phyloP scores from a whole-genome alignment of 768 basidiomycete genomes.

The Russula earlei region DNA sequence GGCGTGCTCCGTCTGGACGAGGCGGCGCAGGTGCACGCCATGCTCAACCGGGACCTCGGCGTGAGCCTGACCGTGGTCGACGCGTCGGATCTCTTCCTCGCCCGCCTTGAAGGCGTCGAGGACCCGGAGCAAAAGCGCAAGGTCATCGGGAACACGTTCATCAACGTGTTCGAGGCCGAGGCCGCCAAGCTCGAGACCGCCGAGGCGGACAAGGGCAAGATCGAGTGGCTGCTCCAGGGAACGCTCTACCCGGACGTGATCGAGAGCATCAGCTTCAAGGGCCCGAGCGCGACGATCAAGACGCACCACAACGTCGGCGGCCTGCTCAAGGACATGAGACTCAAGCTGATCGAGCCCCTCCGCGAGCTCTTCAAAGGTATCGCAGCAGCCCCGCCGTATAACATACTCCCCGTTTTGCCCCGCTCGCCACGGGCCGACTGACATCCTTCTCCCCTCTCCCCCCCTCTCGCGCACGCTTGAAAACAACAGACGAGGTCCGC shows the following conservation, averaged over 20 bases:
- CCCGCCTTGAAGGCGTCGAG: constrained; percentile 79
- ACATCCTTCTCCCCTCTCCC: too few relatives aligned
- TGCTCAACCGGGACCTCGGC: constrained; percentile 88
- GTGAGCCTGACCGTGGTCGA: constrained; percentile 96
- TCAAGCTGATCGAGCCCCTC: constrained; percentile 96
- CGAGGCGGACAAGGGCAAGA: constrained; percentile 76
- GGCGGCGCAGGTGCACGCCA: constrained; percentile 80
- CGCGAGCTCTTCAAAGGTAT: constrained; percentile 96
- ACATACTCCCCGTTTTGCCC: background rate
- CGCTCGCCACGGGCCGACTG: too few relatives aligned
- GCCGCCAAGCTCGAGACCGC: constrained; percentile 79
- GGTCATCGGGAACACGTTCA: constrained; percentile 98
- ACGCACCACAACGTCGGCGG: constrained; percentile 99
- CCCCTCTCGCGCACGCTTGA: background rate
- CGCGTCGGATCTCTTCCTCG: constrained; percentile 88
- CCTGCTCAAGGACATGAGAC: constrained; percentile 91
- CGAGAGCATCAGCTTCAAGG: constrained; percentile 98
- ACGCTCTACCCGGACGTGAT: constrained; percentile 99
- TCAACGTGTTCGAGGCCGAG: constrained; percentile 94
- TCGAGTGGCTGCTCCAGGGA: constrained; percentile 96
- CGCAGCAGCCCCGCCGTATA: too few relatives aligned
- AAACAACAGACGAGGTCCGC: constrained; percentile 78
- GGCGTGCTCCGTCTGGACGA: constrained; percentile 92
- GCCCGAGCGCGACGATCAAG: constrained; percentile 98
- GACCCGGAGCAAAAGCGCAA: constrained; percentile 97